Base-by-base conservation (phyloP, 2,329 filamentous ascomycete genomes). In the Trichoderma sp. region DNA sequence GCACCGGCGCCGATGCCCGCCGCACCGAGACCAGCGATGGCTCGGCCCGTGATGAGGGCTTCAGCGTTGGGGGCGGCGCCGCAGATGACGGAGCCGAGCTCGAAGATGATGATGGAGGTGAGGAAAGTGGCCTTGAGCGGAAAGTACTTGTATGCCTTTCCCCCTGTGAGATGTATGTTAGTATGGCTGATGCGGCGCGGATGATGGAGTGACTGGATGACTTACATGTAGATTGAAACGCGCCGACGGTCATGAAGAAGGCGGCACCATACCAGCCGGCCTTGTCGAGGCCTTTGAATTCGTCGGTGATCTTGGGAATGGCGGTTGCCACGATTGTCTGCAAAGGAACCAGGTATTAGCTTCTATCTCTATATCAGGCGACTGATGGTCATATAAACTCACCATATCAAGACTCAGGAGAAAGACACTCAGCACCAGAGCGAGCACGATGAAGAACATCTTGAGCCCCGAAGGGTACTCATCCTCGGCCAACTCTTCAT, bases 211-310 rank as follows among this genome's bases (percentile, higher is more conserved):
- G 12, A 39, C 12, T 60, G 26, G n/a, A 15, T 57, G 12, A 19
- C 21, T 12, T 73, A 77, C 78, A 82, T 17, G 77, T 76, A 50
- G 79, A 78, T 70, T 82, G 80, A 69, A 80, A 77, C 65, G 75
- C 75, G 10, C 78, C 81, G 34, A 81, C 71, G 1, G 80, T 81
- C 69, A 84, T 76, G 72, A 84, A 83, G 69, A 82, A 85, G 48
- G 82, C 82, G 17, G 82, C 79, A 2, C 83, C 84, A 68, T 88
- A 88, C 86, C 86, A 88, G 24, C 82, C 81, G 14, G 85, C 80
- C 67, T 85, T 81, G 43, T 79, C 77, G 19, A 85, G 78, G 55
- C 80, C 77, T 64, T 82, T 76, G 74, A 84, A 83, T 47, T 83
- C 79, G 68, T 79, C 80, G 1, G 83, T 85, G 70, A 86, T 85